Conservation (phyloP, 2,329 filamentous ascomycete species). For the Colletotrichum trifolii region DNA sequence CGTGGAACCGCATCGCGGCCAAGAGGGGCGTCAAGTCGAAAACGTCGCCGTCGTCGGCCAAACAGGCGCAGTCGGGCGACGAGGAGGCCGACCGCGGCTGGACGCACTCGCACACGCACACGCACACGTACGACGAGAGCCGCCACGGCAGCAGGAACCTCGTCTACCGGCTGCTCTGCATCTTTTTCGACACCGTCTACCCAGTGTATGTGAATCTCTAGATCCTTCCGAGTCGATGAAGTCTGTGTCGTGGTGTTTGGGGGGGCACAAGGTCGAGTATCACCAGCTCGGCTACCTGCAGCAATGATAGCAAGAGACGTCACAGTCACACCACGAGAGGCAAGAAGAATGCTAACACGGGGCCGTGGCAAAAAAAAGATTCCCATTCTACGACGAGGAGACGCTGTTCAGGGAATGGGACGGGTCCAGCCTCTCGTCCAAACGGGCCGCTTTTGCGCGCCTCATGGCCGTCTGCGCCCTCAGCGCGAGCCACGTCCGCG, state of each 20-base stretch:
- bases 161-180: slow-evolving; percentile 29
- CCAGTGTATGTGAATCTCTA: slow-evolving; percentile 28
- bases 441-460: slow-evolving; percentile 54
- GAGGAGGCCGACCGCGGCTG: slow-evolving; percentile 26
- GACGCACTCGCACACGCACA: too few relatives aligned
- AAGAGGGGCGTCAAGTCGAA: slow-evolving; percentile 38
- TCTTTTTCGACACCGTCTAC: slow-evolving; percentile 38
- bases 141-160: slow-evolving; percentile 32
- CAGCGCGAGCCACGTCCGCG: slow-evolving; percentile 58
- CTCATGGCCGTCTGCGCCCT: slow-evolving; percentile 64
- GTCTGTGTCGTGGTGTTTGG: too few relatives aligned
- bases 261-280: too few relatives aligned
- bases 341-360: neutral
- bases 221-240: neutral
- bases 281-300: too few relatives aligned
- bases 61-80: slow-evolving; percentile 11
- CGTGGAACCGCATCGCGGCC: slow-evolving; percentile 35
- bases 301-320: too few relatives aligned
- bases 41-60: slow-evolving; percentile 22
- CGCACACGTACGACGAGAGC: slow-evolving; percentile 28
- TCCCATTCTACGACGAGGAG: slow-evolving; percentile 61
- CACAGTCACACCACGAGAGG: too few relatives aligned
- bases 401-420: slow-evolving; percentile 56
- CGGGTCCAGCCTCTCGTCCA: slow-evolving; percentile 44
- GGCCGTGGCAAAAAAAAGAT: slow-evolving; percentile 36